These are phyloP conservation scores for Acephala macrosclerotiorum DNA, from an alignment of 2,329 filamentous ascomycete genomes.

Conservation along the genomic window DNA sequence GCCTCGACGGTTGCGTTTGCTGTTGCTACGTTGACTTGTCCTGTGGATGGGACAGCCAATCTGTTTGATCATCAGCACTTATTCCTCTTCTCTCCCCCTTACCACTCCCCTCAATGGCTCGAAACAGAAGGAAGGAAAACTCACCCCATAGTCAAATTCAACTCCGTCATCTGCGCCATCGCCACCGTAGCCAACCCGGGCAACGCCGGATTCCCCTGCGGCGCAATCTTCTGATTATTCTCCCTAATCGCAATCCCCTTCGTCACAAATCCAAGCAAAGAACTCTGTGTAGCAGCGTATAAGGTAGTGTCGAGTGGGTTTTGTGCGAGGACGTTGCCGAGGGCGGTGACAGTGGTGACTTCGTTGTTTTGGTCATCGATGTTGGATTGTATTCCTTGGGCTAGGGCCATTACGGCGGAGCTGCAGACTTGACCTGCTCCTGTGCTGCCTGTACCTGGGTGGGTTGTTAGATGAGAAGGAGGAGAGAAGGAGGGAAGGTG, in stretches of 20 bases:
- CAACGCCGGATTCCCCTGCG: conserved; percentile 31
- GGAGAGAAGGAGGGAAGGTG: background rate
- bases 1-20: conserved; percentile 29
- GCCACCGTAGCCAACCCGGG: conserved; percentile 34
- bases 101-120: no score
- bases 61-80: background rate
- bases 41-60: conserved; percentile 19
- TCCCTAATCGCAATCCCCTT: conserved; percentile 36
- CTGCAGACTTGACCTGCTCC: conserved; percentile 27
- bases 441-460: background rate
- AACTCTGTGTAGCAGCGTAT: conserved; percentile 29
- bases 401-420: conserved; percentile 29
- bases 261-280: conserved; percentile 31
- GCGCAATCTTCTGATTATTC: conserved; percentile 38
- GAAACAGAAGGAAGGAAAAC: no score
- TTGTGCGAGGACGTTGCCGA: conserved; percentile 29
- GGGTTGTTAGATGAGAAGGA: background rate
- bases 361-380: conserved; percentile 38
- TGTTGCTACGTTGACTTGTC: conserved; percentile 6
- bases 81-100: no score
- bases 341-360: conserved; percentile 26
- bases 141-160: conserved; percentile 29
- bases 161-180: conserved; percentile 33
- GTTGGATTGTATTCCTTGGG: conserved; percentile 33
- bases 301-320: conserved; percentile 28